Base-by-base conservation (phyloP, 352 stramenopile genomes). In the Pythium rhizo-oryzae region DNA sequence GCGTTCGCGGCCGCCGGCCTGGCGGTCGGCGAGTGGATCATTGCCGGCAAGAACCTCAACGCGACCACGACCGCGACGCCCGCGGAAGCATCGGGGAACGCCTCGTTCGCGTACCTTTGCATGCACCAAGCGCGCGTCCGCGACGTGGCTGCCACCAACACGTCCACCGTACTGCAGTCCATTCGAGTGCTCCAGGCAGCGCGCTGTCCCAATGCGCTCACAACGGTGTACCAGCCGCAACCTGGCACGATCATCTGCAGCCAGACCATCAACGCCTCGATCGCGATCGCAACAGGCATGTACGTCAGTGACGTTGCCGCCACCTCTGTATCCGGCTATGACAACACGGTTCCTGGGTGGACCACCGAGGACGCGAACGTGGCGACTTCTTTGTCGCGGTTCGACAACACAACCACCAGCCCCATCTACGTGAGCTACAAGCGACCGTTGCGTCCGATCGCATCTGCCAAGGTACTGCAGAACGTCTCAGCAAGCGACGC, bases 31-130 rank as follows among this genome's bases (percentile, higher is more conserved):
- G 54, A 64, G 55, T 72, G 66, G 66, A 46, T 54, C 59, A n/a
- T 67, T 23, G 66, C 55, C 2, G 59, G 66, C 41, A 16, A 35
- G 2, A 72, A 72, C 43, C 51, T 72, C 25, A 67, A 67, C 52
- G 23, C 50, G 0, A 65, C 57, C n/a, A 70, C 50, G 0, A 46
- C 23, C 1, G 12, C 35, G 4, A 47, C 19, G 9, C 4, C 47
- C 8, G 51, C 15, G 19, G 35, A 16, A 11, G 7, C 39, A 24
- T 41, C 35, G 23, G 30, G 44, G 23, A 12, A 28, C 25, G 47
- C 13, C 7, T 30, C 39, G 21, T 67, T 47, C 52, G 41, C 35
- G 41, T 67, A 54, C 8, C 21, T 72, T 12, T 72, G 66, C 44
- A 67, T 67, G 37, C 58, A 43, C 6, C 66, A 67, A 41, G 52